Evolutionary conservation across 1,284 basidiomycete species (phyloP), one percentile per base, ranked within the genome.

Genomic region (Sanghuangporus sanghuang): DNA sequence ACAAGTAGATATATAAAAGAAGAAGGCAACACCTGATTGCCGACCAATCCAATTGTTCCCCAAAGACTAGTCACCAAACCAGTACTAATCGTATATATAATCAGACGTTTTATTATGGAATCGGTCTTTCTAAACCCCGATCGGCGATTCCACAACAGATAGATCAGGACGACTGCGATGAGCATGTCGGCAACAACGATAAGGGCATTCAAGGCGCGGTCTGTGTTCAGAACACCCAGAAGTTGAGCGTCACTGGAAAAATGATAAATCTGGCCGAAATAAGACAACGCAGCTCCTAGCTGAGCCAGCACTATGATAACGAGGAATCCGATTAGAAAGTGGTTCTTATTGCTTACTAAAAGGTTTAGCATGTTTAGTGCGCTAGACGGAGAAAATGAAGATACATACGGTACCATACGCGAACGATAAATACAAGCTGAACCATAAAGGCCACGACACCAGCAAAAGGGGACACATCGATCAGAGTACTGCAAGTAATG

Each of bases 221-320:
- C 46, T n/a, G 40, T 21, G 16, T 42, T 49, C 95, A 95, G 18
- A 94, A 90, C 74, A 93, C 70, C 70, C 12, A 50, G 14, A 42
- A 57, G 27, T 8, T 48, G 38, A 11, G 18, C 48, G 2, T n/a
- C 27, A 27, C 38, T 23, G 27, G 54, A 42, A 27, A 63, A 42
- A 18, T 38, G 38, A 21, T 35, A 52, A 18, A 53, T 14, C 12
- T 60, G 38, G 12, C 35, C 67, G 68, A 71, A 70, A 67, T 36
- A 46, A 9, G 35, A 8, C 6, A 49, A 32, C 2, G 35, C 2
- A 21, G 14, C 3, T 5, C 21, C 18, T 23, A 63, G 14, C 3
- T 50, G 40, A 3, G 21, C 57, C 16, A 49, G 7, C 12, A 27
- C n/a, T n/a, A 36, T 12, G 36, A 32, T 35, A 21, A 44, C 36